Evolutionary conservation across 2,329 filamentous ascomycete species (phyloP), one percentile per base, ranked within the genome.

Genomic region (Paraconiothyrium sp.): DNA sequence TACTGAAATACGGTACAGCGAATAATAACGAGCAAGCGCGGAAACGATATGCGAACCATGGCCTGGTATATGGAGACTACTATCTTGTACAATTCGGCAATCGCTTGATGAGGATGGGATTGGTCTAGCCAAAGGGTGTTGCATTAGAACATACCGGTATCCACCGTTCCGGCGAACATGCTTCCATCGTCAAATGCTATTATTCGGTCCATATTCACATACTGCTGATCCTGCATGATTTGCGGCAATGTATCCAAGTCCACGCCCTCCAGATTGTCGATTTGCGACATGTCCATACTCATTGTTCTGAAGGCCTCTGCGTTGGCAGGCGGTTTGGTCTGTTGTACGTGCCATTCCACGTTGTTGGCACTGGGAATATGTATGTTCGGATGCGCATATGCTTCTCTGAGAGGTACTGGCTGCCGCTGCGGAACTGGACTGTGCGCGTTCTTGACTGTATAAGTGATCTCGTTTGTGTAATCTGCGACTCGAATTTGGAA

Each of bases 21-120:
- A 82, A 82, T 55, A 81, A 82, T 54, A 80, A 78, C 39, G 74
- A 78, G 60, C 78, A 76, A 59, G 80, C 80, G 10, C 76, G 76
- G 2, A 75, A 78, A 20, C 68, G 75, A 13, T 82, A 79, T 73
- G 76, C 79, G 1, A 72, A 83, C 50, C 80, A 82, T 62, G 80
- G 80, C 0, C 58, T 83, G 7, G 80, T 83, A 0, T 83, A 83
- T 61, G 81, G 81, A 0, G 81, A 83, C 55, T 83, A 83, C 65
- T 83, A 78, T 60, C 78, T 82, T 30, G 63, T 83, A 11, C 64
- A 81, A 30, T 72, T 80, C 2, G 81, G 81, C 1, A 83, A 83
- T 57, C 72, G 76, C 35, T 62, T 84, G 27, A 59, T 83, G 13
- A 61, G 69, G 4, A 68, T 67, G 65, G 67, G 67, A 16, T 47